Conservation (phyloP, 257 asterid species). For the Nicotiana noctiflora region DNA sequence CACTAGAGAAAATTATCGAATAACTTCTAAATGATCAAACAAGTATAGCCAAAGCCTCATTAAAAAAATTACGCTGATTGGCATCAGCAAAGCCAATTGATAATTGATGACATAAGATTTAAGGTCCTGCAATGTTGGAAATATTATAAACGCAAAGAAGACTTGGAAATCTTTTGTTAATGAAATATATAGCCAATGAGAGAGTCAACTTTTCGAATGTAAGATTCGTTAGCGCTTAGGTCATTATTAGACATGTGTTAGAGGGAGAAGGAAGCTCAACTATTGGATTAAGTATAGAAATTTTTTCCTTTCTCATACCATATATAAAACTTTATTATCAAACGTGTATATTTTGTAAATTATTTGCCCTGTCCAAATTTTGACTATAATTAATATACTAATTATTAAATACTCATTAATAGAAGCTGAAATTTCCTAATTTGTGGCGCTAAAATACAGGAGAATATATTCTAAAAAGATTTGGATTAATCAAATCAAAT, state of each 20-base stretch:
- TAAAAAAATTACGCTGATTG: not conserved
- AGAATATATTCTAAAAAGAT: no score
- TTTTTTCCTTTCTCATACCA: no score
- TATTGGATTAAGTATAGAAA: no score
- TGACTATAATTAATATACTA: no score
- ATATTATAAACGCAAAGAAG: not conserved
- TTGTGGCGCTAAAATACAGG: no score
- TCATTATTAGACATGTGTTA: not conserved
- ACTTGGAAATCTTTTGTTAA: no score
- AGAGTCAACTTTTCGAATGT: not conserved
- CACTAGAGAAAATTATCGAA: not conserved
- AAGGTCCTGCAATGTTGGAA: not conserved
- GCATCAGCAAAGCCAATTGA: not conserved
- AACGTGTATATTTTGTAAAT: no score
- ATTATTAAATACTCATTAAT: no score
- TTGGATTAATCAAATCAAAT: no score
- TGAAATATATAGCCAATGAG: not conserved
- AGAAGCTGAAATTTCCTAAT: no score
- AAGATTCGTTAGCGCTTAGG: not conserved
- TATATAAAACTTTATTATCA: no score
- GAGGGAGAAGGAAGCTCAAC: not conserved
- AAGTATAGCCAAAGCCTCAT: not conserved
- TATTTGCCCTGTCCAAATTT: no score
- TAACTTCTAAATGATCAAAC: not conserved
- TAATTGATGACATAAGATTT: not conserved